Evolutionary conservation across 768 basidiomycete genomes (phyloP).

Genomic region (Amanita rimosa): DNA sequence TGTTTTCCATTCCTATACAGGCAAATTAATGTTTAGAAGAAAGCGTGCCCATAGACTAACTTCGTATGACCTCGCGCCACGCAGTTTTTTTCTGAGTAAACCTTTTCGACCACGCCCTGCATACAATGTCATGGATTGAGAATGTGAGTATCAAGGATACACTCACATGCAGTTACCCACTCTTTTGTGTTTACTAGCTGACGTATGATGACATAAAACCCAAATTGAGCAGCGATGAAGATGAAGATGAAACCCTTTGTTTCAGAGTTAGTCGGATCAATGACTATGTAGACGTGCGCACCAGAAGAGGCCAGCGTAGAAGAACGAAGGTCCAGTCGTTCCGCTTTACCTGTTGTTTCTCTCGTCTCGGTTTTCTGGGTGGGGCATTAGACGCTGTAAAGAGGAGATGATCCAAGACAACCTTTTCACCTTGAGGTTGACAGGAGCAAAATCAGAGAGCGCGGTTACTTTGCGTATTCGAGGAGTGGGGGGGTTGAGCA

Average conservation of each 20-base stretch:
- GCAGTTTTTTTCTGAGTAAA: slow-evolving; percentile 58
- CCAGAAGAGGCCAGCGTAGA: slow-evolving; percentile 80
- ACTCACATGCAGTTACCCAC: slow-evolving; percentile 78
- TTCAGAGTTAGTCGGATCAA: background rate
- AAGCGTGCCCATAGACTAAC: slow-evolving; percentile 20
- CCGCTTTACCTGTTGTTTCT: slow-evolving; percentile 42
- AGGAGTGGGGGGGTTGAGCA: slow-evolving; percentile 17
- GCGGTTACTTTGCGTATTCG: slow-evolving; percentile 76
- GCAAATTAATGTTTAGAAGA: background rate
- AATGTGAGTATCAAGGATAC: slow-evolving; percentile 10
- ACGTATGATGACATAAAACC: slow-evolving; percentile 76
- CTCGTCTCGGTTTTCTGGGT: slow-evolving; percentile 22
- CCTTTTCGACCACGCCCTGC: slow-evolving; percentile 84
- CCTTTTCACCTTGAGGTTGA: slow-evolving; percentile 77
- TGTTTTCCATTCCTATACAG: slow-evolving; percentile 71
- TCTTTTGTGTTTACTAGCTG: slow-evolving; percentile 94
- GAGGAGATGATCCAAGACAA: slow-evolving; percentile 13
- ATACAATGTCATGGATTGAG: slow-evolving; percentile 1
- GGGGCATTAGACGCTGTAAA: slow-evolving; percentile 3
- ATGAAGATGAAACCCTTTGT: slow-evolving; percentile 67
- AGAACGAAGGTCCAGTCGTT: slow-evolving; percentile 71
- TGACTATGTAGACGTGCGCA: slow-evolving; percentile 21
- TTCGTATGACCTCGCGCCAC: slow-evolving; percentile 66
- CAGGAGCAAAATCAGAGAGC: slow-evolving; percentile 81
- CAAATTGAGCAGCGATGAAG: slow-evolving; percentile 78